Evolutionary conservation across 495 filamentous ascomycete genomes (phyloP).

Genomic region (Aspergillus heteromorphus): DNA sequence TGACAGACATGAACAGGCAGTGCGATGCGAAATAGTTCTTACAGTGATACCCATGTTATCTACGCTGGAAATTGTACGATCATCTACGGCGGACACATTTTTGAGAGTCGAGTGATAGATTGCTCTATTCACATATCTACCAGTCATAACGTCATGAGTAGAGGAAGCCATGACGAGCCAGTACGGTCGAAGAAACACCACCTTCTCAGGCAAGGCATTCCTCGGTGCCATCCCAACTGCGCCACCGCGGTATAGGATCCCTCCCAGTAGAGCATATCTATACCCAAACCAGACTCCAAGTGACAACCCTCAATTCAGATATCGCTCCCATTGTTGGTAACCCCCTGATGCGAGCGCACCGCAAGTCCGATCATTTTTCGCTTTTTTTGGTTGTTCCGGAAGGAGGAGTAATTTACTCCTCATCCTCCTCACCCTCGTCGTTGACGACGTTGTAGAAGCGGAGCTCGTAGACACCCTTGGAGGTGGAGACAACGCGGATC

Average conservation of each 20-base stretch:
- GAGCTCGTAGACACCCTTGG: constrained; percentile 96
- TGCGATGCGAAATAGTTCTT: not conserved
- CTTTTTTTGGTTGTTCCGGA: constrained; percentile 4
- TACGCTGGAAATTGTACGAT: not conserved
- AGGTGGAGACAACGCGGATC: constrained; percentile 96
- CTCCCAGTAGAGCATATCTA: constrained; percentile 8
- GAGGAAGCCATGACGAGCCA: constrained; percentile 6
- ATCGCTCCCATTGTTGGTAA: constrained; percentile 5
- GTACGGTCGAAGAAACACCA: not conserved
- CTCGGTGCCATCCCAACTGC: not conserved
- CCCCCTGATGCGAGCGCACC: constrained; percentile 5
- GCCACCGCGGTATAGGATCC: not conserved
- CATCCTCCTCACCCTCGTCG: constrained; percentile 93
- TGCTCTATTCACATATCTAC: constrained; percentile 23
- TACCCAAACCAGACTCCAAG: constrained; percentile 3
- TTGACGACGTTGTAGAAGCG: constrained; percentile 99
- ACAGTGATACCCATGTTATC: constrained; percentile 2
- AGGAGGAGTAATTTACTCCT: constrained; percentile 66
- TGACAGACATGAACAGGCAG: not conserved
- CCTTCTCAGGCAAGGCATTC: constrained; percentile 16
- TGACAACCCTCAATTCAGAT: constrained; percentile 1
- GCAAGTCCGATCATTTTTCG: constrained; percentile 2
- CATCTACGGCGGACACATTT: not conserved
- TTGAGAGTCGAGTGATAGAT: constrained; percentile 12
- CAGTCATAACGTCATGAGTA: constrained; percentile 31